phyloP scores from a whole-genome alignment of 306 rosid species.

The Cercis canadensis region DNA sequence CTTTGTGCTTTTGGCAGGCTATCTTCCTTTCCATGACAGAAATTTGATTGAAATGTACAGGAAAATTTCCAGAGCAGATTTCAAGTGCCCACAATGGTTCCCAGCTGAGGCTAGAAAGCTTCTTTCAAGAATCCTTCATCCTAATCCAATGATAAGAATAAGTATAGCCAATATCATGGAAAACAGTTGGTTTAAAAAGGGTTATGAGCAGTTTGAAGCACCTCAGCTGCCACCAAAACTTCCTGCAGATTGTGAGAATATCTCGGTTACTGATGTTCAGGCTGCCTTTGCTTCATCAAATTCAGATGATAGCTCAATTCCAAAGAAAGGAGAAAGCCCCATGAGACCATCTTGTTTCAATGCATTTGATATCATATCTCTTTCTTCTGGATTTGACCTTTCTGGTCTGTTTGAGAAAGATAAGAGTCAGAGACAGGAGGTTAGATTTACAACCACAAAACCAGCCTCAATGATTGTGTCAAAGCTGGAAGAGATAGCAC shows the following conservation, averaged over 20 bases:
- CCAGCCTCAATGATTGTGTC: conserved; percentile 57
- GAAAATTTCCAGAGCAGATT: conserved; percentile 64
- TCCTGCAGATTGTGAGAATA: not conserved
- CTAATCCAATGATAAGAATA: conserved; percentile 61
- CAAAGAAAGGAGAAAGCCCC: not conserved
- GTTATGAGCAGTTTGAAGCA: conserved; percentile 41
- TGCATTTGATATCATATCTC: conserved; percentile 78
- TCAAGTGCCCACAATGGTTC: conserved; percentile 67
- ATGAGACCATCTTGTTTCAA: conserved; percentile 53
- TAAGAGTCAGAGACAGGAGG: conserved; percentile 5
- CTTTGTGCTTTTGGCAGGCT: conserved; percentile 71
- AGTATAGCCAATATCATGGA: conserved; percentile 48
- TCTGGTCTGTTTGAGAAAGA: conserved; percentile 70
- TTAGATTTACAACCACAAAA: conserved; percentile 50
- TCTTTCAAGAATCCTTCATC: conserved; percentile 59
- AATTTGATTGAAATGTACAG: conserved; percentile 64
- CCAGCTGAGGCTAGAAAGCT: conserved; percentile 55
- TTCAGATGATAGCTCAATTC: conserved; percentile 4
- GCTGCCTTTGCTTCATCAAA: conserved; percentile 35
- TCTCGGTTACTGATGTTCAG: conserved; percentile 35
- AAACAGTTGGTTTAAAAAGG: conserved; percentile 64
- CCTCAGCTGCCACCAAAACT: not conserved
- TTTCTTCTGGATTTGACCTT: conserved; percentile 70
- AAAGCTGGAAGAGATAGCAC: conserved; percentile 65
- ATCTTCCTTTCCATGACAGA: conserved; percentile 65